These are phyloP conservation scores for Bretschneidera sinensis DNA, from an alignment of 345 rosid species.

Conservation along the genomic window DNA sequence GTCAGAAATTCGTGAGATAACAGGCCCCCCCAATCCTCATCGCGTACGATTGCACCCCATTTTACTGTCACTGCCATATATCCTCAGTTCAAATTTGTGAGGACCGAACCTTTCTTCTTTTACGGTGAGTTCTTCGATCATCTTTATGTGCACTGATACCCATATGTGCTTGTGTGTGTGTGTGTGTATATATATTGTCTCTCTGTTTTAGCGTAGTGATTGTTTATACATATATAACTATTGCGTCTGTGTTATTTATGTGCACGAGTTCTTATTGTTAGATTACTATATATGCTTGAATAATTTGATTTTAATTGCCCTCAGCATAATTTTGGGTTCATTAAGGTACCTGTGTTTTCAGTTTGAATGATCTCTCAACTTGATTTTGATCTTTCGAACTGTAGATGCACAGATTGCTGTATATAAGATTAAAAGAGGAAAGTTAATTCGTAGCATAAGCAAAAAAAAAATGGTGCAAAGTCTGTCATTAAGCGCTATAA, in stretches of 20 bases:
- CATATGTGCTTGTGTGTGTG: background rate
- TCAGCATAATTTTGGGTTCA: no score
- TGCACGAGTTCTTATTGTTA: no score
- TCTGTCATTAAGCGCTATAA: conserved; percentile 42
- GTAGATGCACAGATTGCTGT: background rate
- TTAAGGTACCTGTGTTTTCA: background rate
- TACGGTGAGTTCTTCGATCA: conserved; percentile 22
- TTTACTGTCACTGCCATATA: no score
- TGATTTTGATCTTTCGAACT: background rate
- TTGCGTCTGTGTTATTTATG: no score
- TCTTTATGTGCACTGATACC: background rate
- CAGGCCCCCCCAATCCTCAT: no score
- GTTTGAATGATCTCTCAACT: background rate
- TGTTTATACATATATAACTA: no score
- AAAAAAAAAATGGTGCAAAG: conserved; percentile 42
- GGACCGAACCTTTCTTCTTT: conserved; percentile 22
- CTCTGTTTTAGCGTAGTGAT: no score
- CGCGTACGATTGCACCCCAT: no score
- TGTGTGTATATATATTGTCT: no score
- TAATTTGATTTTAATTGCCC: no score
- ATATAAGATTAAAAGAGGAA: background rate
- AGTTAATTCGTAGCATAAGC: background rate
- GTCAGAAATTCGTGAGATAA: no score
- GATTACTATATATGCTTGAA: no score
- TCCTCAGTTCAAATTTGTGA: conserved; percentile 11